Base-by-base conservation (phyloP, 1,139 yeast species). In the Geotrichum reessii region DNA sequence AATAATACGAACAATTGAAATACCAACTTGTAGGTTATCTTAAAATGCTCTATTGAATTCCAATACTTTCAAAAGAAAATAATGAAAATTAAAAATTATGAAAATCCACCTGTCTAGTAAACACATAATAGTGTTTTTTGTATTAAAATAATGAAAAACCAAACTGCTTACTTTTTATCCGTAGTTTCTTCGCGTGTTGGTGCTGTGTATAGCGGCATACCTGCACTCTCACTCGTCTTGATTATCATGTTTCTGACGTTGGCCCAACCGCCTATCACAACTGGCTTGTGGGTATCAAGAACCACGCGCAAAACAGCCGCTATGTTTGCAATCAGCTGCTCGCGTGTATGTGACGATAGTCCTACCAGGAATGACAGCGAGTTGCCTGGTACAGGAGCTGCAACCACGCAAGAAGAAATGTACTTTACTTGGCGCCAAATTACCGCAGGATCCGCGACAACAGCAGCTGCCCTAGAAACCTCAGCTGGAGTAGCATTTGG, bases 341-440 rank as follows among this genome's bases (percentile, higher is more conserved):
- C 62, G 1, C 56, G 55, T 6, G 60, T 60, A 58, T 63, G 63
- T 28, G 61, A 58, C 4, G 66, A 56, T 12, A 55, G 57, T 6
- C 71, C 71, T 19, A 68, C 62, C 27, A 62, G 59, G 9, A 68
- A 57, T 3, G 69, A 65, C 28, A 68, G 58, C 50, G 65, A 63
- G 6, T 67, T 68, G 19, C 71, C 66, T 8, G 67, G 67, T 2
- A 63, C 62, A 8, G 66, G 52, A 8, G 64, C 64, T 54, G 67
- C 58, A 2, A 64, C 59, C 14, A 67, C 61, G 47, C 66, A 62
- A 42, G 64, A 63, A 40, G 66, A 64, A 46, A 66, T 62, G 49
- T 61, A 60, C 44, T 65, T 64, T 50, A 66, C 61, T 52, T 68
- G 71, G 31, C 56, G 60, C 42, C 60, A 59, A 2, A 67, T 63